phyloP scores from a whole-genome alignment of 352 stramenopile genomes.

The Plasmopara halstedii region DNA sequence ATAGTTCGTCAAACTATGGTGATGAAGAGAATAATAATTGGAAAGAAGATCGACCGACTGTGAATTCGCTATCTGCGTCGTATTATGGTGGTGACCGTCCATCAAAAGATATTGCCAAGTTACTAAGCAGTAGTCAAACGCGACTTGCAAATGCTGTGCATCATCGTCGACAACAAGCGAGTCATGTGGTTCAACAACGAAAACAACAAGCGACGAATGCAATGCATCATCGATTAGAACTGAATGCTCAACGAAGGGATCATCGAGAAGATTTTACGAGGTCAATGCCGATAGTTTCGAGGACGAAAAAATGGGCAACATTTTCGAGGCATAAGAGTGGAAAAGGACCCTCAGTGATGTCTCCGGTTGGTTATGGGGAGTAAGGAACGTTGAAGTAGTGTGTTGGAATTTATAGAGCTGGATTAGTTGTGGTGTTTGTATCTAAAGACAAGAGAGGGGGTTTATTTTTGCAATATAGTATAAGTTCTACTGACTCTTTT shows the following conservation, averaged over 20 bases:
- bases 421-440: too few relatives aligned
- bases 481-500: too few relatives aligned
- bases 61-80: conserved; percentile 17
- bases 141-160: conserved; percentile 25
- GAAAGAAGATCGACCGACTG: conserved; percentile 27
- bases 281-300: conserved; percentile 10
- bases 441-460: too few relatives aligned
- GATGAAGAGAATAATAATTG: conserved; percentile 22
- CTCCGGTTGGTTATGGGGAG: too few relatives aligned
- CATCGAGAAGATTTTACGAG: background rate
- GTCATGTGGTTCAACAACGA: conserved; percentile 22
- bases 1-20: conserved; percentile 23
- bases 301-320: conserved; percentile 26
- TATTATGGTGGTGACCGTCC: conserved; percentile 38
- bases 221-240: conserved; percentile 21
- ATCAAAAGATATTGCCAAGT: conserved; percentile 36
- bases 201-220: conserved; percentile 18
- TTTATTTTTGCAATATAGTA: too few relatives aligned
- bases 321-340: too few relatives aligned
- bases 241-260: conserved; percentile 8
- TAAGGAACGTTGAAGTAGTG: too few relatives aligned
- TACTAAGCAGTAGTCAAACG: conserved; percentile 19
- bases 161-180: conserved; percentile 28
- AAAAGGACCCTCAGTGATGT: too few relatives aligned
- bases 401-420: too few relatives aligned